Percentiles rank a stretch among this genome's conserved stretches.
These are phyloP conservation scores for Fusarium zealandicum DNA, from an alignment of 2,329 filamentous ascomycete species.

Conservation along the genomic window DNA sequence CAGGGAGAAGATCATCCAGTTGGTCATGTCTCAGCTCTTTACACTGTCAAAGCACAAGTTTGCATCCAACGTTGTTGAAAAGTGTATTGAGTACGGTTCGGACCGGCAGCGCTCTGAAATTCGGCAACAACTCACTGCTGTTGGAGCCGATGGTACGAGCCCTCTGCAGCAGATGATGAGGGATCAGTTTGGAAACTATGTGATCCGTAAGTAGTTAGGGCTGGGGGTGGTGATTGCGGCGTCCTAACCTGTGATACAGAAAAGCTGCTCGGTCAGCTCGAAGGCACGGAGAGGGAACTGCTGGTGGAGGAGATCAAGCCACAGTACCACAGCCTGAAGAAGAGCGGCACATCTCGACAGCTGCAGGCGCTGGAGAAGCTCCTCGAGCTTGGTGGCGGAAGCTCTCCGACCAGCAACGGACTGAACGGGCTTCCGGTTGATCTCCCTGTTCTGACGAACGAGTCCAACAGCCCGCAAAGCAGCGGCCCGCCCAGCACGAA, in stretches of 20 bases:
- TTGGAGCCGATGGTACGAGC: slow-evolving; percentile 69
- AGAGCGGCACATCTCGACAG: slow-evolving; percentile 70
- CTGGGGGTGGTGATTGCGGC: background rate
- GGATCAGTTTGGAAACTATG: slow-evolving; percentile 95
- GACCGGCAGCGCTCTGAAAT: slow-evolving; percentile 74
- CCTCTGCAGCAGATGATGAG: slow-evolving; percentile 81
- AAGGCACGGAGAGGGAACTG: slow-evolving; percentile 63
- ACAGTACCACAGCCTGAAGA: slow-evolving; percentile 68
- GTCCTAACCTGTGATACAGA: slow-evolving; percentile 59
- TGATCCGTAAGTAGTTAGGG: slow-evolving; percentile 78
- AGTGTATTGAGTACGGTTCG: slow-evolving; percentile 79
- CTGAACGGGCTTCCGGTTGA: slow-evolving; percentile 51
- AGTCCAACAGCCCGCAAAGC: slow-evolving; percentile 73
- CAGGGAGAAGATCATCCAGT: slow-evolving; percentile 72
- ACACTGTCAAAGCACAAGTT: slow-evolving; percentile 91
- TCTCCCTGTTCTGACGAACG: slow-evolving; percentile 69
- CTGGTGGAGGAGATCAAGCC: slow-evolving; percentile 71
- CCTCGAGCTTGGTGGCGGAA: slow-evolving; percentile 37
- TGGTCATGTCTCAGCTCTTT: slow-evolving; percentile 76
- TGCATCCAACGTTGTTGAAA: slow-evolving; percentile 96
- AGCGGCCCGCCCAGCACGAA: slow-evolving; percentile 70
- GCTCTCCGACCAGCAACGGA: slow-evolving; percentile 37
- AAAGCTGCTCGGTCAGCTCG: slow-evolving; percentile 74
- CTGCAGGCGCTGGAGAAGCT: slow-evolving; percentile 48
- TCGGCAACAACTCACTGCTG: slow-evolving; percentile 65